Evolutionary conservation across 1,284 basidiomycete species (phyloP).

Genomic region (Retiboletus flavoniger): DNA sequence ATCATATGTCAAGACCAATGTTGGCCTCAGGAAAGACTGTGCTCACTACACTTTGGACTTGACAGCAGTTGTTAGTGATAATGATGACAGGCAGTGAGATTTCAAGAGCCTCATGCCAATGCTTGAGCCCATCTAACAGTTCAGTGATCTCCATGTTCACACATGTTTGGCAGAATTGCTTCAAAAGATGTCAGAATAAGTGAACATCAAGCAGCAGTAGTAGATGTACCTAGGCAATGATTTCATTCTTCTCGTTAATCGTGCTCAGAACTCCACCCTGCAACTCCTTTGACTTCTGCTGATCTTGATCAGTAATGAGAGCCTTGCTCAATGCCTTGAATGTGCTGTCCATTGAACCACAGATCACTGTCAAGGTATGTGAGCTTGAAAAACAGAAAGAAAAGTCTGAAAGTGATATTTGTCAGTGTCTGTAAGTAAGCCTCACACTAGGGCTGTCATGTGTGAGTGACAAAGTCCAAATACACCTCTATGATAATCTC

Average conservation of each 20-base stretch:
- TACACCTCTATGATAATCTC: neutral
- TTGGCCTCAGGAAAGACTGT: neutral
- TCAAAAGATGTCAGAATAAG: neutral
- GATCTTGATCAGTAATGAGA: neutral
- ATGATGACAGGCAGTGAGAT: neutral
- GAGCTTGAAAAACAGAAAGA: neutral
- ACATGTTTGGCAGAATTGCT: neutral
- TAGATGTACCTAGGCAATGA: neutral
- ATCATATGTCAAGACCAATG: neutral
- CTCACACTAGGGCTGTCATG: neutral
- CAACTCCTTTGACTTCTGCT: neutral
- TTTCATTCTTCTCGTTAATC: neutral
- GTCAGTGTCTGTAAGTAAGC: neutral
- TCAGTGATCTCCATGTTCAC: neutral
- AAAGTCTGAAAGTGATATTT: neutral
- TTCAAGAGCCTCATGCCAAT: neutral
- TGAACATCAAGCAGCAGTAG: neutral
- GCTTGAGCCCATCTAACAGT: neutral
- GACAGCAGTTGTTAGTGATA: neutral
- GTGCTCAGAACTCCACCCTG: neutral
- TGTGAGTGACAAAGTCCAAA: neutral
- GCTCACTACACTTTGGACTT: neutral
- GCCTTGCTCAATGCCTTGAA: neutral
- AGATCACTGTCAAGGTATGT: neutral
- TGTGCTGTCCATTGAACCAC: neutral